phyloP scores from a whole-genome alignment of 257 asterid genomes.

The Datura wrightii region DNA sequence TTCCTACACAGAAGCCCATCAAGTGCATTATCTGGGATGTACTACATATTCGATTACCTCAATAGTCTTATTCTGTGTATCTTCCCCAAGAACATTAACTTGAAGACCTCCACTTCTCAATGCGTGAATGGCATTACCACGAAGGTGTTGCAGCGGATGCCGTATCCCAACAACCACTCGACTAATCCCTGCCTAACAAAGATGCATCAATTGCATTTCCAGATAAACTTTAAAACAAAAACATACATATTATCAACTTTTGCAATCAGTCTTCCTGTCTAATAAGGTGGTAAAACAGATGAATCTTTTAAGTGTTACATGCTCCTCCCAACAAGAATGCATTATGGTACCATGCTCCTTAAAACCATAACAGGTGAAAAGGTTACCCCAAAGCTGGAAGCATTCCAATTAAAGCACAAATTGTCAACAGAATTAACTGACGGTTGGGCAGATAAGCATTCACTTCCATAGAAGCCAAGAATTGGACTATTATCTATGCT shows the following conservation, averaged over 20 bases:
- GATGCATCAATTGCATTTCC: conserved; percentile 35
- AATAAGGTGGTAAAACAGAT: conserved; percentile 3
- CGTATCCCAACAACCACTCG: conserved; percentile 96
- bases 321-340: not conserved
- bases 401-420: not conserved
- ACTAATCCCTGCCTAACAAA: conserved; percentile 79
- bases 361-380: not conserved
- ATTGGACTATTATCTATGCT: not conserved
- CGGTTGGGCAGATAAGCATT: not conserved
- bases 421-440: not conserved
- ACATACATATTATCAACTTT: not conserved
- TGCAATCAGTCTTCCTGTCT: conserved; percentile 5
- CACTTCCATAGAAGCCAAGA: not conserved
- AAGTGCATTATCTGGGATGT: not conserved
- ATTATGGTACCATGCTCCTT: not conserved
- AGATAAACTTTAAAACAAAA: conserved; percentile 25
- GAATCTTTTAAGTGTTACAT: not conserved
- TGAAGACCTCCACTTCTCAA: conserved; percentile 77
- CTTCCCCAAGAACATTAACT: conserved; percentile 95
- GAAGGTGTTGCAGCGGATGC: conserved; percentile 89
- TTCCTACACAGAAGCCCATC: not conserved
- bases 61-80: conserved; percentile 65
- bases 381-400: not conserved
- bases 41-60: conserved; percentile 57
- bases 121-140: conserved; percentile 87